Base-by-base conservation (phyloP, 495 filamentous ascomycete species). In the Podospora pseudopauciseta region DNA sequence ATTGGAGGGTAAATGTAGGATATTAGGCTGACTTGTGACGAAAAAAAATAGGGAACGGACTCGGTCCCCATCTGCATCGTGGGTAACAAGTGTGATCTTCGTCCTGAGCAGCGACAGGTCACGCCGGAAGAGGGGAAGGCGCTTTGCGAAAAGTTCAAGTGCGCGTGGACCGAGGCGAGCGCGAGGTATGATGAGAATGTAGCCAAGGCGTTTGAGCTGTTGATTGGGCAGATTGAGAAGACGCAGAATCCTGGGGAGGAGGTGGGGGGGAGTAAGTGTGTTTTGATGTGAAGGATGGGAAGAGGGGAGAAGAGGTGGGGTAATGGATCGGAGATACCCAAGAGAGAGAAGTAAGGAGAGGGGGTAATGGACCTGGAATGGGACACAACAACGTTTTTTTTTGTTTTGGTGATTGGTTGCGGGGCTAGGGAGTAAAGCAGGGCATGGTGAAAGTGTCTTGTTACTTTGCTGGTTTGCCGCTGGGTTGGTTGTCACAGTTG, bases 161-260 rank as follows among this genome's bases (percentile, higher is more conserved):
- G 95, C 81, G 92, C 88, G 5, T 97, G 92, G 84, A 97, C 94
- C 20, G 95, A 99, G 80, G 93, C 94, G 54, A 95, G 91, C 72
- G 95, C 95, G 27, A 87, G 94, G 60, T 92, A 95, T 78, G 91
- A 96, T 76, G 91, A 92, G 84, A 97, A 98, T 78, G 96, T 99
- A 28, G 81, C 80, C 68, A 93, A 92, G 77, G 91, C 94, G 9
- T 99, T 99, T 75, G 94, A 98, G 78, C 84, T 96, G 63, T 91
- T 98, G 83, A 94, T 99, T 73, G 91, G 86, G 56, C 90, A 98
- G 82, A 90, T 99, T 67, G 96, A 99, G 81, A 97, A 96, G 79
- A 87, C 87, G 4, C 92, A 97, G 79, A 97, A 96, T 77, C 95
- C 96, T 2, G 87, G 86, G 64, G 91, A 96, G 81, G 89, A 92